Evolutionary conservation across 345 rosid species (phyloP).

Genomic region (Zanthoxylum bungeanum): DNA sequence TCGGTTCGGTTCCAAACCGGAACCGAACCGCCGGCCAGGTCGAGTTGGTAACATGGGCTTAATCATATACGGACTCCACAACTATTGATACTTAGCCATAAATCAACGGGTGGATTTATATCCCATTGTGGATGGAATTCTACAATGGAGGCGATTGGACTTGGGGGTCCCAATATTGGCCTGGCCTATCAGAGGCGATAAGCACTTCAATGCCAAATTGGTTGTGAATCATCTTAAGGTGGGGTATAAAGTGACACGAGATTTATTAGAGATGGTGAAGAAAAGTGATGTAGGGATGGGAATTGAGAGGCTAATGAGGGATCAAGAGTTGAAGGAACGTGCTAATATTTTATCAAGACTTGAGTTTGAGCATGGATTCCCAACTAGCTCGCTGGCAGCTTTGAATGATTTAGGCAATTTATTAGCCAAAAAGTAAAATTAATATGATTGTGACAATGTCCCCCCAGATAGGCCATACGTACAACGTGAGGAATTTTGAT

Average conservation of each 20-base stretch:
- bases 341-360: constrained; percentile 15
- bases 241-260: constrained; percentile 28
- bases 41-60: constrained; percentile 32
- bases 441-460: no score
- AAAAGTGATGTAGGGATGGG: constrained; percentile 22
- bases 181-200: constrained; percentile 60
- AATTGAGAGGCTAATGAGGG: constrained; percentile 31
- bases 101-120: constrained; percentile 42
- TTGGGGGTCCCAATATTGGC: constrained; percentile 47
- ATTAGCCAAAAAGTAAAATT: neutral
- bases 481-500: no score
- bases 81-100: constrained; percentile 44
- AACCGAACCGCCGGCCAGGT: no score
- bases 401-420: constrained; percentile 16
- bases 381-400: constrained; percentile 27
- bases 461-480: no score
- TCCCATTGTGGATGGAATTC: constrained; percentile 67
- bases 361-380: constrained; percentile 25
- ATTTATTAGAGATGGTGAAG: constrained; percentile 22
- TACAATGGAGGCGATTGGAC: constrained; percentile 44
- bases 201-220: constrained; percentile 39
- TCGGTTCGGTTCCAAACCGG: no score
- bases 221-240: constrained; percentile 33
- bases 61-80: constrained; percentile 51
- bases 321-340: constrained; percentile 17